These are phyloP conservation scores for Kwoniella heveanensis DNA, from an alignment of 768 basidiomycete genomes.

Conservation along the genomic window DNA sequence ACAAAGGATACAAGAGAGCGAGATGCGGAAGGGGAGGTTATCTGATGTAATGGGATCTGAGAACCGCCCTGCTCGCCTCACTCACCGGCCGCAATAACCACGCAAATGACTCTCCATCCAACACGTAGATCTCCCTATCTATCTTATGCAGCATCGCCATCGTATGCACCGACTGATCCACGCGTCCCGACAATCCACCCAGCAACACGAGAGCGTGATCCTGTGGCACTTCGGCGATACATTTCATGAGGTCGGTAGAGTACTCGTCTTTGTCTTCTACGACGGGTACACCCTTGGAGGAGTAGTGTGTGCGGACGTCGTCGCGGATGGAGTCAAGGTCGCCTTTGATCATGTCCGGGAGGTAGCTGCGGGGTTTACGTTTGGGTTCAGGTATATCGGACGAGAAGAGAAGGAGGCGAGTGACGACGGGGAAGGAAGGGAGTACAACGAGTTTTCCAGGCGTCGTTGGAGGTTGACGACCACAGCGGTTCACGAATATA, in stretches of 20 bases:
- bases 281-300: constrained; percentile 65
- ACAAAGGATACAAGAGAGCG: too few species aligned
- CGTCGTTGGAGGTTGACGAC: too few species aligned
- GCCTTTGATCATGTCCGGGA: constrained; percentile 87
- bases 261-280: constrained; percentile 71
- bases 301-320: constrained; percentile 74
- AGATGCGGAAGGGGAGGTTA: too few species aligned
- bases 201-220: constrained; percentile 65
- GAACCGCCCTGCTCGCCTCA: too few species aligned
- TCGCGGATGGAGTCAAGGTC: constrained; percentile 84
- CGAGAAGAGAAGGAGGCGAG: too few species aligned
- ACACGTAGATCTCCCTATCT: constrained; percentile 69
- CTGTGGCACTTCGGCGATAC: constrained; percentile 63
- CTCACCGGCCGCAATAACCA: constrained; percentile 82
- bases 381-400: too few species aligned
- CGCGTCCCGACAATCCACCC: constrained; percentile 83
- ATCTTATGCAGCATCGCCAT: constrained; percentile 82
- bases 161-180: constrained; percentile 92
- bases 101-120: constrained; percentile 87
- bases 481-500: too few species aligned
- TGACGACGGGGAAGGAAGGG: too few species aligned
- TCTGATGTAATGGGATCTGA: too few species aligned
- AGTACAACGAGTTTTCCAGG: not conserved
- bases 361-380: constrained; percentile 66
- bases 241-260: constrained; percentile 97